phyloP scores from a whole-genome alignment of 768 basidiomycete genomes.

The Sarcodon aspratus region DNA sequence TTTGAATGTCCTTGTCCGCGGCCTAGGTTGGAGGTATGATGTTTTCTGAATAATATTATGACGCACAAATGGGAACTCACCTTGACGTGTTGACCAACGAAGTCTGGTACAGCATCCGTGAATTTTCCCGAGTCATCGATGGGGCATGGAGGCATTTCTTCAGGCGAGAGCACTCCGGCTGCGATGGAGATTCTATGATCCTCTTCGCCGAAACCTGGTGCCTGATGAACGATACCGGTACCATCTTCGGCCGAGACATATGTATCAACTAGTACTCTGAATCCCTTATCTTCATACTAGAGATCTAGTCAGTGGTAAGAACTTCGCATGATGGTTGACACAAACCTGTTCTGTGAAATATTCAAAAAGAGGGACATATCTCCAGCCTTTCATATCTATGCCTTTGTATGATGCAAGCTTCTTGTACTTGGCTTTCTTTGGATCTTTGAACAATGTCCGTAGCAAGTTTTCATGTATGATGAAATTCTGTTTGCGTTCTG shows the following conservation, averaged over 20 bases:
- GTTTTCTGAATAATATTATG: background rate
- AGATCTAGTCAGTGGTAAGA: background rate
- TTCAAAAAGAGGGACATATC: constrained; percentile 90
- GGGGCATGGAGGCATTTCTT: constrained; percentile 95
- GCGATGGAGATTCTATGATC: constrained; percentile 90
- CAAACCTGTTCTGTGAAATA: constrained; percentile 92
- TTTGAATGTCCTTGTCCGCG: constrained; percentile 92
- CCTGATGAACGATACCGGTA: constrained; percentile 98
- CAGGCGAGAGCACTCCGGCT: constrained; percentile 69
- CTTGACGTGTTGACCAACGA: constrained; percentile 84
- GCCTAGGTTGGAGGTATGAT: constrained; percentile 31
- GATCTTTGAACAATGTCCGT: constrained; percentile 86
- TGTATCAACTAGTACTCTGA: constrained; percentile 78
- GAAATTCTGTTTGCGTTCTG: constrained; percentile 76
- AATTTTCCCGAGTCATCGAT: constrained; percentile 85
- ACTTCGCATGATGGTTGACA: background rate
- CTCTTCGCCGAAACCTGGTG: constrained; percentile 97
- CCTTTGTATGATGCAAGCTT: constrained; percentile 84
- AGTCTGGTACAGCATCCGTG: constrained; percentile 84
- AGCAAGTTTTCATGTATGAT: constrained; percentile 87
- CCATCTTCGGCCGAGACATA: constrained; percentile 92
- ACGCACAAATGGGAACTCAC: constrained; percentile 22
- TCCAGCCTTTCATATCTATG: constrained; percentile 90
- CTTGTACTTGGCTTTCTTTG: constrained; percentile 94
- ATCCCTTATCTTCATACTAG: constrained; percentile 86